These are phyloP conservation scores for Canavalia ensiformis DNA, from an alignment of 306 rosid species.

Conservation along the genomic window DNA sequence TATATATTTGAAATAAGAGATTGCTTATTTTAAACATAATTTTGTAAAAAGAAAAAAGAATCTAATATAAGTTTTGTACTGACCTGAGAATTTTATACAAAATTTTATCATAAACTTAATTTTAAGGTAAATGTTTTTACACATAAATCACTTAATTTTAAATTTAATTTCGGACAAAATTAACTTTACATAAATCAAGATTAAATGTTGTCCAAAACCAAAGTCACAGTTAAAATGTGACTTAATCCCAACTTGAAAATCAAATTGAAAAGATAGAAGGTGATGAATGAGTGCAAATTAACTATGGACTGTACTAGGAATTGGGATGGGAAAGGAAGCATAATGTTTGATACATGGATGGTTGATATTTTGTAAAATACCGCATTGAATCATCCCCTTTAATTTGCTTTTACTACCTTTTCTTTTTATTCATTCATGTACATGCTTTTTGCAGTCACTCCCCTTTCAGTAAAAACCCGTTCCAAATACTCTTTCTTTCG, in stretches of 20 bases:
- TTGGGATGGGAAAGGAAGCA: neutral
- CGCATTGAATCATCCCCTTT: slow-evolving; percentile 42
- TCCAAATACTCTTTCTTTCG: slow-evolving; percentile 38
- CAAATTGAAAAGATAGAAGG: neutral
- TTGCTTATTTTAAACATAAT: too few relatives aligned
- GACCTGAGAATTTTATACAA: neutral
- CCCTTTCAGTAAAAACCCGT: slow-evolving; percentile 49
- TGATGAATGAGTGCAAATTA: slow-evolving; percentile 5
- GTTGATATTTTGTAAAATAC: slow-evolving; percentile 43
- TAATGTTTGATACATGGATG: slow-evolving; percentile 35
- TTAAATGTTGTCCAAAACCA: neutral
- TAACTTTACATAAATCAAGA: neutral
- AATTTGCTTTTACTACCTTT: slow-evolving; percentile 33
- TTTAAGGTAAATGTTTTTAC: neutral
- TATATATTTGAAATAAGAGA: neutral
- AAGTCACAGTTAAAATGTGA: neutral
- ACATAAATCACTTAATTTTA: neutral
- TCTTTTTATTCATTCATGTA: slow-evolving; percentile 43
- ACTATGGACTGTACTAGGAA: neutral
- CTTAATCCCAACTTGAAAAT: too few relatives aligned
- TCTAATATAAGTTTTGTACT: neutral
- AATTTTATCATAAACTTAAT: neutral
- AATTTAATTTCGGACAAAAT: neutral
- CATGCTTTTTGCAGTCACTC: slow-evolving; percentile 55
- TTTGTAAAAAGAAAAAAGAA: neutral